Percentiles rank a stretch among this genome's conserved stretches.
Conservation (phyloP, 2,329 filamentous ascomycete genomes). For the Hypocreales sp. region DNA sequence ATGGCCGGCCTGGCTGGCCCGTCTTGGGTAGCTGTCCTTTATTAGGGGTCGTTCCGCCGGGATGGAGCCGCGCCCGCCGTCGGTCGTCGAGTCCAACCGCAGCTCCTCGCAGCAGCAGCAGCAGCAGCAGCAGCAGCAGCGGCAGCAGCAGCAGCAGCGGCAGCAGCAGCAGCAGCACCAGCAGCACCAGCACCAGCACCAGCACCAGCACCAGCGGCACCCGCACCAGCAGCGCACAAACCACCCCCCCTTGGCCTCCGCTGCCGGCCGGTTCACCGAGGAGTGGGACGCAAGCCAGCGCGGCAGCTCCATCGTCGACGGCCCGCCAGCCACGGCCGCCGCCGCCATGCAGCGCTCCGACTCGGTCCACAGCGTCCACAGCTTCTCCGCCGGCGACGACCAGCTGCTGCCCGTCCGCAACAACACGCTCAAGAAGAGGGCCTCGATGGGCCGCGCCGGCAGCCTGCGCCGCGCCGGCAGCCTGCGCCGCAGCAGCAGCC, state of each 20-base stretch:
- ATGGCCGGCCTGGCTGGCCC: no score
- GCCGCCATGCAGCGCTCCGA: slow-evolving; percentile 41
- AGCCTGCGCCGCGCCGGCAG: slow-evolving; percentile 56
- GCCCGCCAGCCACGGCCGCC: slow-evolving; percentile 12
- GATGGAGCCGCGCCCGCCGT: no score
- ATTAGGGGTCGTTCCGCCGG: no score
- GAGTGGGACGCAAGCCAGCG: slow-evolving; percentile 57
- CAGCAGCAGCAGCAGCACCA: neutral
- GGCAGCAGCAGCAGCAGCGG: slow-evolving; percentile 4
- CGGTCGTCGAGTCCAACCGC: no score
- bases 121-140: neutral
- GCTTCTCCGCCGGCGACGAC: slow-evolving; percentile 31
- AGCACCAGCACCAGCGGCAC: neutral
- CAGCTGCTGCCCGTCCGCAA: slow-evolving; percentile 26
- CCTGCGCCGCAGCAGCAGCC: slow-evolving; percentile 65
- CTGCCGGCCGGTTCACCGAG: no score
- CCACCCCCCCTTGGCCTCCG: no score
- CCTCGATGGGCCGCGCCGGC: slow-evolving; percentile 64
- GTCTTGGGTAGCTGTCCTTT: no score
- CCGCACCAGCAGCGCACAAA: neutral
- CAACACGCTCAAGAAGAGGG: slow-evolving; percentile 82
- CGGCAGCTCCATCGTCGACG: slow-evolving; percentile 47
- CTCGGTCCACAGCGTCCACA: slow-evolving; percentile 42
- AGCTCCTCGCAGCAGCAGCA: neutral
- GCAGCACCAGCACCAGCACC: neutral